Evolutionary conservation across 2,329 filamentous ascomycete genomes (phyloP), one percentile per base, ranked within the genome.

Genomic region (Aspergillus sp.): DNA sequence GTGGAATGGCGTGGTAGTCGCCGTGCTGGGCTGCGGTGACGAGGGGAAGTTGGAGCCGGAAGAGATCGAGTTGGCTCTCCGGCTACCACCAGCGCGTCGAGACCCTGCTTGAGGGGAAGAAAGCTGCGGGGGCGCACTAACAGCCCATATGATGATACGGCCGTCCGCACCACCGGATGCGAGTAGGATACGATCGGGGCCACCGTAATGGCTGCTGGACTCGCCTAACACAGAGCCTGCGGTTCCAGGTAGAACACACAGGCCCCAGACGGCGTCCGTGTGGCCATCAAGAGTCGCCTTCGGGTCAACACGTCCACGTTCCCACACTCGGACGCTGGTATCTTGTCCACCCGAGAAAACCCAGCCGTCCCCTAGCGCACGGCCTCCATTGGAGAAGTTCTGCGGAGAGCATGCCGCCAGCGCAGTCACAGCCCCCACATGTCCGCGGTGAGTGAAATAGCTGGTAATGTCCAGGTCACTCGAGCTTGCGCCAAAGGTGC

Each of bases 311-410:
- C 94, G 84, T 28, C 94, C 94, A 54, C 93, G 87, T 76, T 99
- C 94, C 95, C 95, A 99, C 0, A 99, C 92, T 30, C 93, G 87
- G 39, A 99, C 88, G 6, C 92, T 96, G 17, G 91, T 88, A 76
- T 99, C 95, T 74, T 97, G 92, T 4, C 95, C 95, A 62, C 95
- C 95, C 5, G 94, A 98, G 77, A 99, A 99, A 66, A 99, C 93
- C 95, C 95, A 99, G 28, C 95, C 95, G 69, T 98, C 95, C 32
- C 94, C 94, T 69, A 90, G 87, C 7, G 91, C 91, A 64, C 93
- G 87, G 6, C 93, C 92, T 38, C 93, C 91, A 17, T 92, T 96
- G 7, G 91, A 90, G 74, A 97, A 97, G 71, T 91, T 95, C 25
- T 91, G 91, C 2, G 91, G 89, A 2, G 92, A 92, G 83, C 92